Conservation (phyloP, 108 stramenopile species). For the Asterionellopsis glacialis region DNA sequence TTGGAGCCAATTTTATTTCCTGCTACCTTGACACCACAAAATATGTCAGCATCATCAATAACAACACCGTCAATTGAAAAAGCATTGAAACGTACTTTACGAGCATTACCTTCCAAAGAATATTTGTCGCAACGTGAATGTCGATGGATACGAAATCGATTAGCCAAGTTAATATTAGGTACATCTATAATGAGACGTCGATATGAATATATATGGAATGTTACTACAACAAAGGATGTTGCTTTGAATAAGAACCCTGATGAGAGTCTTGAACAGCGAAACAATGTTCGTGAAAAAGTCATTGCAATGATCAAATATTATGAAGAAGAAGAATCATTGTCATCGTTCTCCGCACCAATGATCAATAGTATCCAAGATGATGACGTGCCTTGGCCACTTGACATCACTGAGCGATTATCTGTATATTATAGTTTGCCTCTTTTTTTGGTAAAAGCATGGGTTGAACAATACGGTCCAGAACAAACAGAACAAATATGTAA, state of each 20-base stretch:
- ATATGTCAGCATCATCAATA: too few species aligned
- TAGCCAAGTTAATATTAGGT: neutral
- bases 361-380: too few species aligned
- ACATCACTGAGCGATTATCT: neutral
- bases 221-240: neutral
- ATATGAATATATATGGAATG: neutral
- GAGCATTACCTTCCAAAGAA: neutral
- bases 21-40: too few species aligned
- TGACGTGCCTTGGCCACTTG: neutral
- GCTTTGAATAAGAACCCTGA: neutral
- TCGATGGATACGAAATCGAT: neutral
- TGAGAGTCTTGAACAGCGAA: neutral
- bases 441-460: neutral
- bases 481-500: neutral
- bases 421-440: constrained; percentile 6
- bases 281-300: neutral
- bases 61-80: constrained; percentile 2
- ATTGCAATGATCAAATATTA: neutral
- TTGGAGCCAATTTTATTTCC: too few species aligned
- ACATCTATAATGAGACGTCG: neutral
- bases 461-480: constrained; percentile 5
- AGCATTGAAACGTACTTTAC: constrained; percentile 1
- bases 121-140: neutral
- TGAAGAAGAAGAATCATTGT: neutral
- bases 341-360: neutral